phyloP scores from a whole-genome alignment of 1,139 yeast genomes.

The Nakaseomyces uthaithaninus region DNA sequence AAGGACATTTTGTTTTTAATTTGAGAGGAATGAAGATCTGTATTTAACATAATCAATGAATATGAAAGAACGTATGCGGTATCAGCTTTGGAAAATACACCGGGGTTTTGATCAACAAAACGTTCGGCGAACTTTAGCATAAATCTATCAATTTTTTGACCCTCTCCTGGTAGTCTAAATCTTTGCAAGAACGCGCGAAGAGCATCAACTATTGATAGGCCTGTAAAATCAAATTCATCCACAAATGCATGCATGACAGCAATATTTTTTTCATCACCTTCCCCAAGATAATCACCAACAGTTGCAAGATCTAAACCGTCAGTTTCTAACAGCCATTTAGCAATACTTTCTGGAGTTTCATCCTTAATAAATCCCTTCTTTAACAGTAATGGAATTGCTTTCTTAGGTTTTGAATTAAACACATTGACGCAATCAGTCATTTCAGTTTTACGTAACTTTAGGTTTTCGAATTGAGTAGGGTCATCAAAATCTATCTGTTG shows the following conservation, averaged over 20 bases:
- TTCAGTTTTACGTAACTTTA: conserved; percentile 77
- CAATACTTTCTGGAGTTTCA: conserved; percentile 59
- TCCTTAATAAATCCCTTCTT: conserved; percentile 55
- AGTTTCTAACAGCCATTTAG: conserved; percentile 62
- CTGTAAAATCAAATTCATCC: conserved; percentile 71
- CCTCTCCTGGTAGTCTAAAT: conserved; percentile 94
- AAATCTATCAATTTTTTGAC: conserved; percentile 92
- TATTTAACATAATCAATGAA: conserved; percentile 86
- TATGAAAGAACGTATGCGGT: conserved; percentile 89
- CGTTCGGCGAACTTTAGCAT: conserved; percentile 96
- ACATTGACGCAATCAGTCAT: conserved; percentile 68
- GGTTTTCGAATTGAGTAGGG: conserved; percentile 76
- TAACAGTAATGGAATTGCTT: conserved; percentile 59
- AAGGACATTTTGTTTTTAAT: conserved; percentile 78
- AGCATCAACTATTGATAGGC: conserved; percentile 71
- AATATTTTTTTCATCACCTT: conserved; percentile 70
- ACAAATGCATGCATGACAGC: conserved; percentile 91
- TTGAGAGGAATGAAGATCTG: conserved; percentile 87
- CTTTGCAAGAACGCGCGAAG: conserved; percentile 75
- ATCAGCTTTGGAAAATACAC: conserved; percentile 81
- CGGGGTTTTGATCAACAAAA: conserved; percentile 80
- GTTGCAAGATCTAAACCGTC: conserved; percentile 78
- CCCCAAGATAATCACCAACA: conserved; percentile 90
- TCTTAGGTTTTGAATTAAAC: conserved; percentile 80
- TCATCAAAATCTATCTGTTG: conserved; percentile 46